phyloP scores from a whole-genome alignment of 164 flowering plant genomes.

The Kingdonia uniflora region DNA sequence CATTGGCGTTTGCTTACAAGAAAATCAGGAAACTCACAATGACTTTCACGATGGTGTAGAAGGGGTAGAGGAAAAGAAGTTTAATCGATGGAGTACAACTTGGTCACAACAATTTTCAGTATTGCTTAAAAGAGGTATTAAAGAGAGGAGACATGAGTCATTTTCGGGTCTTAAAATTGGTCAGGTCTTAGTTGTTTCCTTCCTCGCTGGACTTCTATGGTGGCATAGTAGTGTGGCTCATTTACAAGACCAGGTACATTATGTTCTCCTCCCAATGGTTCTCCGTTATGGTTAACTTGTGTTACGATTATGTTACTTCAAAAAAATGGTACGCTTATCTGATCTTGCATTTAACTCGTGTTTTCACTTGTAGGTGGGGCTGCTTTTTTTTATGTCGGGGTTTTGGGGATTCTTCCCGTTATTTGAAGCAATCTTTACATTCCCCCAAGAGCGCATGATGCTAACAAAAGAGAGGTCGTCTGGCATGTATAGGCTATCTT shows the following conservation, averaged over 20 bases:
- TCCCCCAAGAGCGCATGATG: slow-evolving; percentile 62
- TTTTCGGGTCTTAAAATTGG: slow-evolving; percentile 32
- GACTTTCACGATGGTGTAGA: not conserved
- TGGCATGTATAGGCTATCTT: slow-evolving; percentile 65
- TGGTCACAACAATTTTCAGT: slow-evolving; percentile 65
- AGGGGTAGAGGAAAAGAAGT: slow-evolving; percentile 11
- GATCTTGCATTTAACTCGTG: too few species aligned
- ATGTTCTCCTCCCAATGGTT: not conserved
- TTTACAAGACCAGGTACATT: slow-evolving; percentile 48
- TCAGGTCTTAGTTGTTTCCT: slow-evolving; percentile 33
- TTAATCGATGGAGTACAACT: slow-evolving; percentile 36
- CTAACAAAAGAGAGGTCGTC: slow-evolving; percentile 59
- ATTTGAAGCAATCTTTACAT: slow-evolving; percentile 59
- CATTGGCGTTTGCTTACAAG: slow-evolving; percentile 13
- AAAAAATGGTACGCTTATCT: too few species aligned
- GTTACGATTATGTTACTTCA: too few species aligned
- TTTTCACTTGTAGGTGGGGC: slow-evolving; percentile 37
- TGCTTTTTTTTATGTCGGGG: slow-evolving; percentile 47
- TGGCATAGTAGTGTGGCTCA: slow-evolving; percentile 35
- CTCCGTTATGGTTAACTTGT: too few species aligned
- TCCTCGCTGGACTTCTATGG: slow-evolving; percentile 46
- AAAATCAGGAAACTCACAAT: slow-evolving; percentile 5
- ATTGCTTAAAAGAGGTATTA: slow-evolving; percentile 39
- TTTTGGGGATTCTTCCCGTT: slow-evolving; percentile 76
- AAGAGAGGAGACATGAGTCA: slow-evolving; percentile 41